Conservation (phyloP, 2,329 filamentous ascomycete species). For the Fusarium sulawesiense region DNA sequence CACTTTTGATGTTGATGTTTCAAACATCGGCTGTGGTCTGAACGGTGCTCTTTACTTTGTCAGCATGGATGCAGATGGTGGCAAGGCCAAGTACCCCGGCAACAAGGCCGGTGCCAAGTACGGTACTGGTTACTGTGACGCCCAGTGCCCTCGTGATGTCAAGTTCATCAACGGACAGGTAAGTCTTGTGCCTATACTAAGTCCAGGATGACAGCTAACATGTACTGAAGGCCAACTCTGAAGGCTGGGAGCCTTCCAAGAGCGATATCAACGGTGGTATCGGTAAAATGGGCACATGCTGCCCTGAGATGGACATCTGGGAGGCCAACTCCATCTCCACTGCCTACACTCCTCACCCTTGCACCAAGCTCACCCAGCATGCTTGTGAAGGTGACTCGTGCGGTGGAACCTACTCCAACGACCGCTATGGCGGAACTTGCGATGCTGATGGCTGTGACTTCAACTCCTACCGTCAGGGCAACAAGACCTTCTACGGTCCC, state of each 20-base stretch:
- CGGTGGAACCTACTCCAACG: conserved; percentile 63
- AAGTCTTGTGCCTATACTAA: conserved; percentile 15
- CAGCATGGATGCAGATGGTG: conserved; percentile 70
- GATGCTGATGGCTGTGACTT: conserved; percentile 78
- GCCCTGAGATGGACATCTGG: conserved; percentile 72
- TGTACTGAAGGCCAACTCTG: conserved; percentile 59
- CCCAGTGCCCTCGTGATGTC: conserved; percentile 65
- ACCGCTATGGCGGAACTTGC: conserved; percentile 71
- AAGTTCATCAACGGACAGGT: conserved; percentile 68
- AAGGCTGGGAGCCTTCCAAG: conserved; percentile 62
- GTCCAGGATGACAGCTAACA: conserved; percentile 45
- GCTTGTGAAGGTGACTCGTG: conserved; percentile 64
- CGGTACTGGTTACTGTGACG: conserved; percentile 68
- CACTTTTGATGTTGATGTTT: conserved; percentile 78
- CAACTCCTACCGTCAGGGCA: conserved; percentile 75
- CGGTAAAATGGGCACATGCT: conserved; percentile 67
- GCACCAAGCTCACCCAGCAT: conserved; percentile 61
- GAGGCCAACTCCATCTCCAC: conserved; percentile 75
- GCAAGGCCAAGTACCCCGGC: conserved; percentile 59
- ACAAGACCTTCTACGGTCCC: conserved; percentile 71
- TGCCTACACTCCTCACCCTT: conserved; percentile 75
- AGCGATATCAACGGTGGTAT: conserved; percentile 66
- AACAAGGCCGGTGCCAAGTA: conserved; percentile 68
- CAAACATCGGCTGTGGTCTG: conserved; percentile 73
- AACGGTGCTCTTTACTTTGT: conserved; percentile 78